These are phyloP conservation scores for Anethum foeniculum DNA, from an alignment of 140 eudicot species.

Conservation along the genomic window DNA sequence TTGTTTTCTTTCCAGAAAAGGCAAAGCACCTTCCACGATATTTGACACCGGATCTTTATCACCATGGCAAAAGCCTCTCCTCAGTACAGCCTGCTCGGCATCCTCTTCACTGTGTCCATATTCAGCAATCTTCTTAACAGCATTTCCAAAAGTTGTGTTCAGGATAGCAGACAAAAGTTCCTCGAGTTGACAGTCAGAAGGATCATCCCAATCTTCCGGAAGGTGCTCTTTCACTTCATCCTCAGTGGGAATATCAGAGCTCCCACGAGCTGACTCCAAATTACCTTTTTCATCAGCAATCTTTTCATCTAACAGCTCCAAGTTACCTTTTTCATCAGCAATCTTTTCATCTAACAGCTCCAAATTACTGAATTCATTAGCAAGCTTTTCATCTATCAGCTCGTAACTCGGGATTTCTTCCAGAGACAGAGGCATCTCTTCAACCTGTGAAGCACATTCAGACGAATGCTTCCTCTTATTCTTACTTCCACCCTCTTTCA, in stretches of 20 bases:
- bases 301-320: conserved; percentile 22
- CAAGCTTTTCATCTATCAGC: conserved; percentile 19
- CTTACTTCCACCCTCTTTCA: conserved; percentile 20
- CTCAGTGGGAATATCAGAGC: conserved; percentile 9
- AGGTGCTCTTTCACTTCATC: conserved; percentile 17
- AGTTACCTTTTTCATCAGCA: background rate
- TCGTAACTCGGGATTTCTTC: conserved; percentile 34
- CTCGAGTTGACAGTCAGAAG: conserved; percentile 27
- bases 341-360: conserved; percentile 19
- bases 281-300: conserved; percentile 1
- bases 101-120: conserved; percentile 41
- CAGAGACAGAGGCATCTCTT: conserved; percentile 14
- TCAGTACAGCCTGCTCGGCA: conserved; percentile 36
- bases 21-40: conserved; percentile 42
- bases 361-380: background rate
- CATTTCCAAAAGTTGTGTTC: conserved; percentile 23
- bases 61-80: conserved; percentile 38
- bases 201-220: conserved; percentile 38
- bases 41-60: conserved; percentile 42
- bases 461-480: conserved; percentile 36
- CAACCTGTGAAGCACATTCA: conserved; percentile 17
- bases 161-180: conserved; percentile 31
- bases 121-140: conserved; percentile 35
- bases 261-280: conserved; percentile 14
- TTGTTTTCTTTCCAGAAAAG: conserved; percentile 20